A percentile compares a stretch with the other conserved stretches of the same genome.
Conservation (phyloP, 768 basidiomycete species). For the Albatrellus ellisii region DNA sequence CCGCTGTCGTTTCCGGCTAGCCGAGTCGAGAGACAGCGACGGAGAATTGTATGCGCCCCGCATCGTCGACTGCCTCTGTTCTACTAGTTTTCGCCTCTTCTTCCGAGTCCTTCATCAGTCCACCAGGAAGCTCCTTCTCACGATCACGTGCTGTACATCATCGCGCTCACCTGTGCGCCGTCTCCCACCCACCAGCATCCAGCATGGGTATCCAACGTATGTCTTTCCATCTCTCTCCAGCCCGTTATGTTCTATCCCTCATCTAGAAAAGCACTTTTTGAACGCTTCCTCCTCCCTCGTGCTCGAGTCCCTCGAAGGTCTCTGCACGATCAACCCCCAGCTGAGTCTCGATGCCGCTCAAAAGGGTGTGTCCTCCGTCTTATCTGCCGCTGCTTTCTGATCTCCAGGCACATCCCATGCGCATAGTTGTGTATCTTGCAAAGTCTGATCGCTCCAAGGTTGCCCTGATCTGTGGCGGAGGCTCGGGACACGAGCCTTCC, state of each 20-base stretch:
- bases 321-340: slow-evolving; percentile 58
- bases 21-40: not conserved
- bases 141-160: no score
- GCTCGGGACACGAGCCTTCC: slow-evolving; percentile 85
- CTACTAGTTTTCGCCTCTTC: no score
- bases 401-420: not conserved
- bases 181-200: no score
- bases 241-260: no score
- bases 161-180: no score
- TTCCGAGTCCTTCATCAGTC: no score
- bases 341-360: slow-evolving; percentile 56
- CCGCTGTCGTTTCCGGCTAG: slow-evolving; percentile 29
- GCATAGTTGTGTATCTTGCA: slow-evolving; percentile 48
- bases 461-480: slow-evolving; percentile 71
- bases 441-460: slow-evolving; percentile 52
- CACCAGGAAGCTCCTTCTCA: no score
- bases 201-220: slow-evolving; percentile 5
- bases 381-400: not conserved
- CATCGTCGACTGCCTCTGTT: no score
- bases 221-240: not conserved
- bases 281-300: slow-evolving; percentile 63
- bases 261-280: slow-evolving; percentile 57
- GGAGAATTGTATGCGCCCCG: no score
- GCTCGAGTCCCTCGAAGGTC: slow-evolving; percentile 62
- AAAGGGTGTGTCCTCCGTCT: slow-evolving; percentile 40